Conservation (phyloP, 495 filamentous ascomycete genomes). For the Podospora bellae-mahoneyi region DNA sequence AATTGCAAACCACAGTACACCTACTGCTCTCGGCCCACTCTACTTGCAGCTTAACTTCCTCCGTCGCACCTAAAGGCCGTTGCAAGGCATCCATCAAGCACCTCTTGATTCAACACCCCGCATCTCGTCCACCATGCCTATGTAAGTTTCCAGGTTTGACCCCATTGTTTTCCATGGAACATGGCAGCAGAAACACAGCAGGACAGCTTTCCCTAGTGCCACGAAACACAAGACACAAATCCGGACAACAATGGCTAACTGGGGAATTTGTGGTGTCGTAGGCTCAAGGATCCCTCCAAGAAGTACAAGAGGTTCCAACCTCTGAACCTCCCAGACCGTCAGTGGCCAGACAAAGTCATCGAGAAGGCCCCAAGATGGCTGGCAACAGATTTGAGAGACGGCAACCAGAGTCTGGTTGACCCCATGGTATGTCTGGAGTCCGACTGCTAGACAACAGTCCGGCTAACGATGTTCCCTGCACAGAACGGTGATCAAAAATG, state of each 20-base stretch:
- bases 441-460: constrained; percentile 6
- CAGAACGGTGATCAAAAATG: constrained; percentile 93
- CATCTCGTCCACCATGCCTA: constrained; percentile 32
- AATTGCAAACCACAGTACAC: not conserved
- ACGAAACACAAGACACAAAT: constrained; percentile 19
- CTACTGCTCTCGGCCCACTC: not conserved
- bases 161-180: not conserved
- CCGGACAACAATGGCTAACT: constrained; percentile 15
- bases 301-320: constrained; percentile 82
- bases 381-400: constrained; percentile 80
- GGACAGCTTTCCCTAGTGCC: constrained; percentile 13
- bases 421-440: constrained; percentile 65
- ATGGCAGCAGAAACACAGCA: constrained; percentile 3
- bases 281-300: constrained; percentile 89
- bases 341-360: constrained; percentile 85
- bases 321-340: constrained; percentile 74
- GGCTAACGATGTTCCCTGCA: constrained; percentile 22
- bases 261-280: constrained; percentile 35
- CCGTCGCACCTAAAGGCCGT: not conserved
- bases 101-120: constrained; percentile 9
- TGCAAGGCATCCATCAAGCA: not conserved
- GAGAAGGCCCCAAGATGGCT: constrained; percentile 82
- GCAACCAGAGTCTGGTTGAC: constrained; percentile 83
- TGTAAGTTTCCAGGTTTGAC: constrained; percentile 27
- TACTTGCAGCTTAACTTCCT: not conserved